Evolutionary conservation across 2,329 filamentous ascomycete genomes (phyloP).

Genomic region (Cladorrhinum sp.): DNA sequence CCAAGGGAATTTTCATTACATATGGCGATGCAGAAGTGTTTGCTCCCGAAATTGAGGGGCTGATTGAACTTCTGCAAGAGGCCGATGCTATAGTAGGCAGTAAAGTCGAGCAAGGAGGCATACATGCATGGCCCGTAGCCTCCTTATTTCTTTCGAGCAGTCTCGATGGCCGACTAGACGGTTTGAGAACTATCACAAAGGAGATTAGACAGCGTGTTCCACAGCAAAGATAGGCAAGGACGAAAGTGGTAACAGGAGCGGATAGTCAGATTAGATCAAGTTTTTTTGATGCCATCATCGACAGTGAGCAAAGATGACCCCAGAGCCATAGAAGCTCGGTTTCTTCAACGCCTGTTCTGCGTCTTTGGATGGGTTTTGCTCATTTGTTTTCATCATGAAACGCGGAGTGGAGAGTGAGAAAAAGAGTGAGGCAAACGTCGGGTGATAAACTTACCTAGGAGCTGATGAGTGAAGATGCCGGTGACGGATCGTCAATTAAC

Average conservation of each 20-base stretch:
- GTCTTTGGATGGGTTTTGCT: slow-evolving; percentile 37
- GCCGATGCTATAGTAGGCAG: slow-evolving; percentile 53
- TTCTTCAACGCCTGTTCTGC: slow-evolving; percentile 39
- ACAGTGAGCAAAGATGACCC: slow-evolving; percentile 43
- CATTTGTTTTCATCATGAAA: slow-evolving; percentile 26
- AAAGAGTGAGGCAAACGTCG: not conserved
- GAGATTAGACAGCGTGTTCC: slow-evolving; percentile 35
- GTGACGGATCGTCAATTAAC: not conserved
- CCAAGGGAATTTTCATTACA: slow-evolving; percentile 64
- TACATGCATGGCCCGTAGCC: slow-evolving; percentile 82
- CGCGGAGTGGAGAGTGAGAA: not conserved
- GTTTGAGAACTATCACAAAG: slow-evolving; percentile 44
- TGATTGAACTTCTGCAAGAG: slow-evolving; percentile 55
- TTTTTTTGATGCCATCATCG: slow-evolving; percentile 45
- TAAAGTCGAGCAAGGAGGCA: slow-evolving; percentile 61
- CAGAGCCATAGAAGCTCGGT: slow-evolving; percentile 47
- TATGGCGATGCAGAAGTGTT: slow-evolving; percentile 79
- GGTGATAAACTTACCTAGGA: not conserved
- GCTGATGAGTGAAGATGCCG: not conserved
- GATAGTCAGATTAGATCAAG: slow-evolving; percentile 65
- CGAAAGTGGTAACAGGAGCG: not conserved
- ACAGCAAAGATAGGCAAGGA: not conserved
- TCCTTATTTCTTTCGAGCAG: slow-evolving; percentile 53
- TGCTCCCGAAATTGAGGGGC: slow-evolving; percentile 62
- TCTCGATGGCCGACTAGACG: slow-evolving; percentile 49